Conservation (phyloP, 805 yeast genomes). For the Maudiozyma barnettii region DNA sequence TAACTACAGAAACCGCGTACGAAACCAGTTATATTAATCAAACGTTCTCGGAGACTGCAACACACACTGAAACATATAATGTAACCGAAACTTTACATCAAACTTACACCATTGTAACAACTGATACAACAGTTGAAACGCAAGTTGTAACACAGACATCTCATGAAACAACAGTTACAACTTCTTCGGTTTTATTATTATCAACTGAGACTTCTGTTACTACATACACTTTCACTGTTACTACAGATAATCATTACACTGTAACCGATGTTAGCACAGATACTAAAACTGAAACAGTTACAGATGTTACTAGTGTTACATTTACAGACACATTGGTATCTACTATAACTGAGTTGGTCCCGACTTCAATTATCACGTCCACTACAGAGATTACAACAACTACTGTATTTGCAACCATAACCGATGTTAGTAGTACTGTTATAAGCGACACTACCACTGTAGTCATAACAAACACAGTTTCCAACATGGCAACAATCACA, state of each 20-base stretch:
- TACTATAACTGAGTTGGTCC: background rate
- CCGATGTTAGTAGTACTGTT: background rate
- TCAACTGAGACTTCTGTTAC: background rate
- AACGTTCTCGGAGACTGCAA: background rate
- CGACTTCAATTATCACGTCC: background rate
- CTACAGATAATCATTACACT: background rate
- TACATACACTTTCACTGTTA: background rate
- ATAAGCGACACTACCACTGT: background rate
- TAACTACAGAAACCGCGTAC: background rate
- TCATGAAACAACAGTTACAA: background rate
- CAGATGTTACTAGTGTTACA: background rate
- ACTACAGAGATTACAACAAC: background rate
- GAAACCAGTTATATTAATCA: background rate
- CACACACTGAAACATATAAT: background rate
- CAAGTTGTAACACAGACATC: background rate
- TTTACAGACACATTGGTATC: background rate
- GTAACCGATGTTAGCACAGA: background rate
- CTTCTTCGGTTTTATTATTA: background rate
- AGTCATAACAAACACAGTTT: background rate
- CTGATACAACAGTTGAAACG: background rate
- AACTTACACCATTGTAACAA: background rate
- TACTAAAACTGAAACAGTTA: background rate
- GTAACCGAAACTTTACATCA: background rate
- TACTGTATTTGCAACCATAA: background rate
- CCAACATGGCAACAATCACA: background rate